Conservation (phyloP, 176 grass and related monocot genomes). For the Triticum timopheevii region DNA sequence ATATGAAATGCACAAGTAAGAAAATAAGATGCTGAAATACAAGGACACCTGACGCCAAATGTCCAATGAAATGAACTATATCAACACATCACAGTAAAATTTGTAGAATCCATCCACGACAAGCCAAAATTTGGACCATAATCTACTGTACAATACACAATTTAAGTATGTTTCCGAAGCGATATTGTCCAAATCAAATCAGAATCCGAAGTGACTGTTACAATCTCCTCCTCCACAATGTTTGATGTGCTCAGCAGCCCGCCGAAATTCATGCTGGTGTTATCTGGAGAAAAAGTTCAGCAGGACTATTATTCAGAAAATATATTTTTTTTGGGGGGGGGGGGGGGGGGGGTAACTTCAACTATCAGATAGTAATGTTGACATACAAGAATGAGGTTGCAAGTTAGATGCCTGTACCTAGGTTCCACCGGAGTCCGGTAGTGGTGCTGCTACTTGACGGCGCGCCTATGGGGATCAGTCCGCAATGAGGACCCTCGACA, state of each 20-base stretch:
- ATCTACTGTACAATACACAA: constrained; percentile 3
- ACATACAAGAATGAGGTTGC: neutral
- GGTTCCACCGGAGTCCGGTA: constrained; percentile 83
- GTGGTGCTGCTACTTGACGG: constrained; percentile 61
- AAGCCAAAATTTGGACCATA: constrained; percentile 30
- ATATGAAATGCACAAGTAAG: neutral
- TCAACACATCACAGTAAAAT: neutral
- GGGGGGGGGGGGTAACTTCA: no score
- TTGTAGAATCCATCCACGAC: neutral
- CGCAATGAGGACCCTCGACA: constrained; percentile 74
- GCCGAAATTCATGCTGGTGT: constrained; percentile 74
- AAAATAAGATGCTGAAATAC: constrained; percentile 3
- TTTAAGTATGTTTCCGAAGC: constrained; percentile 37
- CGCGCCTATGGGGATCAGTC: constrained; percentile 74
- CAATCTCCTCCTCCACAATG: constrained; percentile 56
- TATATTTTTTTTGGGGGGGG: neutral
- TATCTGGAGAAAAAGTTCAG: constrained; percentile 41
- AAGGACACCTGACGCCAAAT: neutral
- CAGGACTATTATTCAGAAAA: neutral
- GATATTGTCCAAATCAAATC: constrained; percentile 99
- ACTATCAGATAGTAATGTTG: constrained; percentile 8
- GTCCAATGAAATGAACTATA: neutral
- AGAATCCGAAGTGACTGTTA: constrained; percentile 71
- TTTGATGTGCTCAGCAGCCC: constrained; percentile 90
- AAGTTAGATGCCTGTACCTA: constrained; percentile 45